phyloP scores from a whole-genome alignment of 805 yeast genomes.

The Barnettozyma sp. region DNA sequence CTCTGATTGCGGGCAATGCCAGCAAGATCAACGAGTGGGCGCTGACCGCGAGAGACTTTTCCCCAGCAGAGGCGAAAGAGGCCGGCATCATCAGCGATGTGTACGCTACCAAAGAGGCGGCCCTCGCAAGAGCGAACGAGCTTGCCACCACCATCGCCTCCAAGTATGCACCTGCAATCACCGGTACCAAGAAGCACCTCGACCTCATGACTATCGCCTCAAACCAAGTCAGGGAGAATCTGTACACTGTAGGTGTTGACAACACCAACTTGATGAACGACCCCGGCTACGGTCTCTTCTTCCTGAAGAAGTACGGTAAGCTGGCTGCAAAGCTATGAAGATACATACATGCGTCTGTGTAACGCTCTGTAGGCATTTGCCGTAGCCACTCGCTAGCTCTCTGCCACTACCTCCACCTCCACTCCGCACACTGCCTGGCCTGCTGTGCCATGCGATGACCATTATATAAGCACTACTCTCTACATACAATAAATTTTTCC shows the following conservation, averaged over 20 bases:
- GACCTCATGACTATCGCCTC: constrained; percentile 35
- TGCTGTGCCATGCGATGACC: too few relatives aligned
- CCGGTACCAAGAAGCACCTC: constrained; percentile 54
- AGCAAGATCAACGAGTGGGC: constrained; percentile 56
- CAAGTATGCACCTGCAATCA: constrained; percentile 52
- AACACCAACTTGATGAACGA: constrained; percentile 31
- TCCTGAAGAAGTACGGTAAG: constrained; percentile 10
- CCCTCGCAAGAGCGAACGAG: constrained; percentile 40
- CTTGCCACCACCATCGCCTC: constrained; percentile 39
- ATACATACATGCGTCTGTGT: too few relatives aligned
- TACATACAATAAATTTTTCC: too few relatives aligned
- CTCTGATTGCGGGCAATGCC: constrained; percentile 43
- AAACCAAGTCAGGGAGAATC: constrained; percentile 36
- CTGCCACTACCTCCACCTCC: too few relatives aligned
- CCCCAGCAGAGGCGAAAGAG: constrained; percentile 44
- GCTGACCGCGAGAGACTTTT: constrained; percentile 52
- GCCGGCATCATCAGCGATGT: constrained; percentile 51
- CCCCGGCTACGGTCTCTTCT: constrained; percentile 9
- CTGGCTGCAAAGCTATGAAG: constrained; percentile 3
- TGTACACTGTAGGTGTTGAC: constrained; percentile 46
- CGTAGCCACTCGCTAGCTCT: too few relatives aligned
- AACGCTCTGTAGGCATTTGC: background rate
- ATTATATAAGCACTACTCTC: too few relatives aligned
- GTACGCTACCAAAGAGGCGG: constrained; percentile 40
- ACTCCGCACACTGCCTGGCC: too few relatives aligned